Percentiles rank a stretch among this genome's conserved stretches.
Conservation (phyloP, 2,329 filamentous ascomycete species). For the Phaeosphaeriaceae sp. region DNA sequence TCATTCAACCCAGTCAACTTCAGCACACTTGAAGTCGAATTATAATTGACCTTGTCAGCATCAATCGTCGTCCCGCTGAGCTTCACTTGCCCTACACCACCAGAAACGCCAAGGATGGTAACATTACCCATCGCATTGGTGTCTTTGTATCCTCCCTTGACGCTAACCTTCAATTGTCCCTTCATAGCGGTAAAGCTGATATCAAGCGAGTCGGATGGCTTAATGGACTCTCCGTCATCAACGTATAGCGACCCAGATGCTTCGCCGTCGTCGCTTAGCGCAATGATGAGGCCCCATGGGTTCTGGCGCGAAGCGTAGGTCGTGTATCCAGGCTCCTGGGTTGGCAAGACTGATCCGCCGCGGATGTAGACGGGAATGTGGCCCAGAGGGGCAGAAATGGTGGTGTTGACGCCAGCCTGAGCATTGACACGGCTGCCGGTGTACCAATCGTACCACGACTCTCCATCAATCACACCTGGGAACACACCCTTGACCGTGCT, state of each 20-base stretch:
- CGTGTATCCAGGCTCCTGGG: constrained; percentile 72
- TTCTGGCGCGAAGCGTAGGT: constrained; percentile 68
- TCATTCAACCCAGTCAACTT: constrained; percentile 59
- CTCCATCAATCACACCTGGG: constrained; percentile 66
- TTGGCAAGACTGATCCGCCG: constrained; percentile 71
- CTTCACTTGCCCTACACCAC: constrained; percentile 44
- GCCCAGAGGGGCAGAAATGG: constrained; percentile 66
- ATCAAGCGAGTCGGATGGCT: constrained; percentile 61
- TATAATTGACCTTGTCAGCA: constrained; percentile 56
- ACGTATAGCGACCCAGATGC: constrained; percentile 72
- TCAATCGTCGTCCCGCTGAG: constrained; percentile 60
- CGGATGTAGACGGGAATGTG: constrained; percentile 77
- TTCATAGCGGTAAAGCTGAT: constrained; percentile 59
- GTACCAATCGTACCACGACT: constrained; percentile 83
- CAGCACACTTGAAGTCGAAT: constrained; percentile 57
- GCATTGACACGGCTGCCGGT: constrained; percentile 65
- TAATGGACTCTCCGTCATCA: constrained; percentile 75
- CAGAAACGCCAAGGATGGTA: constrained; percentile 65
- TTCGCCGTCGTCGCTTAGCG: constrained; percentile 61
- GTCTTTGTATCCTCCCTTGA: constrained; percentile 63
- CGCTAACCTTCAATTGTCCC: constrained; percentile 56
- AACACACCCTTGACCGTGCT: constrained; percentile 72
- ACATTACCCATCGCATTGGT: constrained; percentile 66
- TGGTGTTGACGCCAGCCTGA: constrained; percentile 63
- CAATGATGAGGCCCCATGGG: constrained; percentile 71